Evolutionary conservation across 2,329 filamentous ascomycete species (phyloP).

Genomic region (Ilyonectria sp.): DNA sequence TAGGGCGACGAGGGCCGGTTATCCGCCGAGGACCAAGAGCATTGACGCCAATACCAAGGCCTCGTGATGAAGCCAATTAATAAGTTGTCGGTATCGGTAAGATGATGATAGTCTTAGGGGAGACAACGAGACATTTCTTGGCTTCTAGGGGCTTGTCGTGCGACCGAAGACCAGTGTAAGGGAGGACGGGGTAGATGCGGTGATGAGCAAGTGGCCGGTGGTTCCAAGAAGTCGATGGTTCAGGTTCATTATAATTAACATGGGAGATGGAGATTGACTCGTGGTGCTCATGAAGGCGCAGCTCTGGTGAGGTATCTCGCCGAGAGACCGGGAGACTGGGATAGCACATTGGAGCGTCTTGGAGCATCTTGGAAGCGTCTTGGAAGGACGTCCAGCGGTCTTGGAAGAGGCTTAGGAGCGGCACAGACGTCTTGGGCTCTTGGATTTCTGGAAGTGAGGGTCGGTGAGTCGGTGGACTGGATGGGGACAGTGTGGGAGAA

Average conservation of each 20-base stretch:
- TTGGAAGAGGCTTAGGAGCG: slow-evolving; percentile 5
- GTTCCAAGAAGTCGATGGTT: not conserved
- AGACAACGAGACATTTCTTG: slow-evolving; percentile 9
- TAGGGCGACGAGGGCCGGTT: not conserved
- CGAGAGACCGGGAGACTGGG: not conserved
- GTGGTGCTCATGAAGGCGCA: slow-evolving; percentile 11
- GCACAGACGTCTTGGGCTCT: slow-evolving; percentile 1
- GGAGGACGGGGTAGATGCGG: not conserved
- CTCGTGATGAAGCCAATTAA: slow-evolving; percentile 6
- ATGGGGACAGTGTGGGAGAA: not conserved
- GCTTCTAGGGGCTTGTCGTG: slow-evolving; percentile 6
- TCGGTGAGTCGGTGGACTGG: not conserved
- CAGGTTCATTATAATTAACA: not conserved
- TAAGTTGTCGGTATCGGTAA: slow-evolving; percentile 4
- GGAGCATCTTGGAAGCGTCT: slow-evolving; percentile 7
- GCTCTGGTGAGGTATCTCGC: slow-evolving; percentile 13
- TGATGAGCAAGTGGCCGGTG: not conserved
- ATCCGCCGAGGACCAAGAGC: not conserved
- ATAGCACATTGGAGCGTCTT: not conserved
- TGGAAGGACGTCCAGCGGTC: not conserved
- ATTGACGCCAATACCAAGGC: not conserved
- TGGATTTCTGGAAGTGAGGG: slow-evolving; percentile 1
- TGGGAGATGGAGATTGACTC: not conserved
- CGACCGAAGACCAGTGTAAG: not conserved
- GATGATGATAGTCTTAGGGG: slow-evolving; percentile 11